Evolutionary conservation across 2,329 filamentous ascomycete genomes (phyloP), one percentile per base, ranked within the genome.

Genomic region (Aspergillus pseudoterreus): DNA sequence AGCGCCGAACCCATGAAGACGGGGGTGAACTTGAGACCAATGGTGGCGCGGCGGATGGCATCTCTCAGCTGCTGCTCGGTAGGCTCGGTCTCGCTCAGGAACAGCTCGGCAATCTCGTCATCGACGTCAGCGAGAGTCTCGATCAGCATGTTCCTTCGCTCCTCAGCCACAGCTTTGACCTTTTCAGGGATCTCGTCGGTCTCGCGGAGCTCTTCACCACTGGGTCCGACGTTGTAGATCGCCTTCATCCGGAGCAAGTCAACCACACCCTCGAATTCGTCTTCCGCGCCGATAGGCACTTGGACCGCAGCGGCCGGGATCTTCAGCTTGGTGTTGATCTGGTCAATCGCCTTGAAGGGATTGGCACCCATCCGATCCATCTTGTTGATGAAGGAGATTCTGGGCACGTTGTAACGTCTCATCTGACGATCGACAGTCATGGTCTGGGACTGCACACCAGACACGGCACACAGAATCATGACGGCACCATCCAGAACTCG

Each of bases 301-400:
- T 99, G 94, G 41, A 99, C 82, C 15, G 94, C 94, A 11, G 94
- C 94, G 32, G 94, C 94, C 30, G 89, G 86, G 48, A 97, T 87
- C 75, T 92, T 92, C 57, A 99, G 83, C 76, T 99, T 99, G 64
- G 86, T 83, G 77, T 96, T 96, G 79, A 99, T 97, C 75, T 96
- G 92, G 38, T 99, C 92, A 51, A 99, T 85, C 8, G 91, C 92
- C 75, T 95, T 96, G 84, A 92, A 99, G 8, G 94, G 94, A 70
- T 99, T 97, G 58, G 94, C 90, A 54, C 94, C 94, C 88, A 96
- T 96, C 59, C 94, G 87, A 69, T 99, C 94, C 92, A 99, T 97
- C 81, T 99, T 99, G 79, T 99, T 99, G 70, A 99, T 85, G 67
- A 99, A 99, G 49, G 89, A 95, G 71, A 99, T 86, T 63, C 94